phyloP scores from a whole-genome alignment of 495 filamentous ascomycete genomes.

The Penicillium paxilli region DNA sequence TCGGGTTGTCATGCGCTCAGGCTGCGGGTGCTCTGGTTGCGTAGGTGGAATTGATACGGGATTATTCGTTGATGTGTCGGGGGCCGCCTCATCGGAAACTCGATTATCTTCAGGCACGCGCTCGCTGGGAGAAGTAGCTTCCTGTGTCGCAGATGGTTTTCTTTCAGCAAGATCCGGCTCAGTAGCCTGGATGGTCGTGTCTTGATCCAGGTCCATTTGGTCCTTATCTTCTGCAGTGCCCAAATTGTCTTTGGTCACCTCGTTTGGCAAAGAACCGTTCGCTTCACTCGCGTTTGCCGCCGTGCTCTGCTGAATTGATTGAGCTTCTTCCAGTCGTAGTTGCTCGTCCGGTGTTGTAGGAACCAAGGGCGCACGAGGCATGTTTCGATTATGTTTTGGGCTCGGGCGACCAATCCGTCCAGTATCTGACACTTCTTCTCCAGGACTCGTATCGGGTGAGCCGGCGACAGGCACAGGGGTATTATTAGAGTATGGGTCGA shows the following conservation, averaged over 20 bases:
- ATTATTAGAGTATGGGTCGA: conserved; percentile 43
- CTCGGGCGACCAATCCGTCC: conserved; percentile 22
- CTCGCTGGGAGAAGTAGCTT: conserved; percentile 14
- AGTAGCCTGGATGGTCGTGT: conserved; percentile 3
- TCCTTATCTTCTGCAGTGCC: conserved; percentile 16
- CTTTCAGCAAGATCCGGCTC: conserved; percentile 11
- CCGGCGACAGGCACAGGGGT: conserved; percentile 38
- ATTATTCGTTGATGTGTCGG: conserved; percentile 13
- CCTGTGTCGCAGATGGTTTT: conserved; percentile 2
- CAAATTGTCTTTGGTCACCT: conserved; percentile 29
- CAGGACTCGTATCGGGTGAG: conserved; percentile 45
- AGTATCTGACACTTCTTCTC: conserved; percentile 33
- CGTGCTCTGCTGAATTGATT: conserved; percentile 34
- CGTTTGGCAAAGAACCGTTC: conserved; percentile 15
- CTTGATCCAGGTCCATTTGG: conserved; percentile 23
- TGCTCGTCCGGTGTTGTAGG: conserved; percentile 52
- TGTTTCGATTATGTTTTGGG: conserved; percentile 23
- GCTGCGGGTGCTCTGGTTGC: conserved; percentile 29
- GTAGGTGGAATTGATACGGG: conserved; percentile 18
- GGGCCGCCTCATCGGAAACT: conserved; percentile 8
- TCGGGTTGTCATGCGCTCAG: conserved; percentile 62
- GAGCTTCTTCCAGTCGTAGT: conserved; percentile 49
- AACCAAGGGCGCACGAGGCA: conserved; percentile 23
- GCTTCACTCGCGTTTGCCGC: conserved; percentile 14
- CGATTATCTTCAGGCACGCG: conserved; percentile 6